Evolutionary conservation across 805 yeast species (phyloP), one percentile per base, ranked within the genome.

Genomic region (Yamadazyma paraphyllophila): DNA sequence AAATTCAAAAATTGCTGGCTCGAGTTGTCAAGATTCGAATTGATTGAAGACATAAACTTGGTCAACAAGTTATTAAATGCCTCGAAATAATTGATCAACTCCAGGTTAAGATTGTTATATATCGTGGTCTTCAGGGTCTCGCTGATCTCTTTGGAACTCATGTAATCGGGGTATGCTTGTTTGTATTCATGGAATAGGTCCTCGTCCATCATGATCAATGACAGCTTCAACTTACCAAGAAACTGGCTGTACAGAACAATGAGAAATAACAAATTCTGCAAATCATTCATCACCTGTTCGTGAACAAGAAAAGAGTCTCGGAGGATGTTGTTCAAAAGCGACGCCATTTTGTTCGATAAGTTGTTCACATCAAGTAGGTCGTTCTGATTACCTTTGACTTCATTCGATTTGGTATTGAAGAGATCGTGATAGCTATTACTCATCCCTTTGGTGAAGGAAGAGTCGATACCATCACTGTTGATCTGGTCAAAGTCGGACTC

Each of bases 281-380:
- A 55, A 12, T 73, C 63, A 39, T 72, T 69, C 36, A 84, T 67
- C 42, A 84, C 61, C 39, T 70, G 72, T 14, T 78, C 73, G 45
- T 81, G 79, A 1, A 91, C 83, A 44, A 87, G 68, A 59, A 87
- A 72, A 9, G 89, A 80, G 52, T 83, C 86, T 50, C 80, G 76
- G 51, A 88, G 61, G 15, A 83, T 72, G 2, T 83, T 77, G 58
- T 82, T 85, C 49, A 88, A 66, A 54, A 77, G 83, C 7, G 74
- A 68, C 36, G 82, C 79, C 45, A 85, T 42, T 29, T 52, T 53
- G 27, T 46, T 46, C 16, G 52, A 51, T 33, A 63, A 48, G 26
- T 45, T 36, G 32, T 50, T 52, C 7, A 59, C 30, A 43, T 56
- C 59, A 10, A 53, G 42, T 16, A 44, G 38, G 12, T 49, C 46